phyloP scores from a whole-genome alignment of 345 rosid species.

The sweet orange (Citrus sinensis) region DVS_A1.0 CM039163.1:4093001-4093500 shows the following conservation, averaged over 20 bases:
- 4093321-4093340: neutral
- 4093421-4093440: neutral
- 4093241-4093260: constrained; percentile 7
- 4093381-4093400: neutral
- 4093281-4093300: too few relatives aligned
- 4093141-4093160: neutral
- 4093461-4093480: neutral
- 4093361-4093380: neutral
- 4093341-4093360: neutral
- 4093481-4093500: neutral
- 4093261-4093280: too few relatives aligned
- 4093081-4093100: neutral
- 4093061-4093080: neutral
- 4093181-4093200: constrained; percentile 80
- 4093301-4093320: neutral
- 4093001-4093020: neutral
- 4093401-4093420: neutral
- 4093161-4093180: constrained; percentile 71
- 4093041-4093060: constrained; percentile 3
- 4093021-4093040: neutral
- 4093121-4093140: constrained; percentile 12
- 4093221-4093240: constrained; percentile 71
- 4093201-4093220: constrained; percentile 76
- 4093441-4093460: neutral
- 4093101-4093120: constrained; percentile 3